phyloP scores from a whole-genome alignment of 768 basidiomycete genomes.

The Leccinum ochraceum region DNA sequence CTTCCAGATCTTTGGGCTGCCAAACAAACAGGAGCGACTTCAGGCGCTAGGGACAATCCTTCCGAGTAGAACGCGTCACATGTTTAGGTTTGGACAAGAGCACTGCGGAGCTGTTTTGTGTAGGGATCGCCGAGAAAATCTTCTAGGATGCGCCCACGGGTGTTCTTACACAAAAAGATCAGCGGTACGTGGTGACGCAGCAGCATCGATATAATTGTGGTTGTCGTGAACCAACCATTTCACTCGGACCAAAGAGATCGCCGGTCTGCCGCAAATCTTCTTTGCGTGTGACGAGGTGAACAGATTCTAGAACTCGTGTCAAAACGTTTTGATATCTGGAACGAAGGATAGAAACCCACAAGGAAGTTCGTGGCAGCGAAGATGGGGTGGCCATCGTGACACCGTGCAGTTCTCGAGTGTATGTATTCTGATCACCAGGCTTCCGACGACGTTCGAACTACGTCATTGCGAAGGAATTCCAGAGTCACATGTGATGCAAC shows the following conservation, averaged over 20 bases:
- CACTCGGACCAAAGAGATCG: background rate
- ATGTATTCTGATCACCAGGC: background rate
- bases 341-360: constrained; percentile 39
- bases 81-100: constrained; percentile 28
- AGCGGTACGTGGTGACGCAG: background rate
- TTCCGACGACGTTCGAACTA: background rate
- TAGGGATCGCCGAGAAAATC: constrained; percentile 51
- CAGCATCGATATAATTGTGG: constrained; percentile 1
- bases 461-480: background rate
- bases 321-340: background rate
- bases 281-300: background rate
- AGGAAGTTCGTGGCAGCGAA: constrained; percentile 47
- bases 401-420: background rate
- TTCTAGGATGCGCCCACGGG: constrained; percentile 51
- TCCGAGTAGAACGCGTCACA: constrained; percentile 4
- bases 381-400: background rate
- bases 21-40: constrained; percentile 12
- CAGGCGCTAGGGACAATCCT: background rate
- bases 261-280: background rate
- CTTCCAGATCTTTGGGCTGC: background rate
- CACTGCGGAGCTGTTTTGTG: constrained; percentile 43
- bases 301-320: constrained; percentile 21
- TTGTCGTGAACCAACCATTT: background rate
- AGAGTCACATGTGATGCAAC: background rate
- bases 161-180: constrained; percentile 38